Evolutionary conservation across 2,329 filamentous ascomycete species (phyloP), one percentile per base, ranked within the genome.

Genomic region (Aschersonia sp.): DNA sequence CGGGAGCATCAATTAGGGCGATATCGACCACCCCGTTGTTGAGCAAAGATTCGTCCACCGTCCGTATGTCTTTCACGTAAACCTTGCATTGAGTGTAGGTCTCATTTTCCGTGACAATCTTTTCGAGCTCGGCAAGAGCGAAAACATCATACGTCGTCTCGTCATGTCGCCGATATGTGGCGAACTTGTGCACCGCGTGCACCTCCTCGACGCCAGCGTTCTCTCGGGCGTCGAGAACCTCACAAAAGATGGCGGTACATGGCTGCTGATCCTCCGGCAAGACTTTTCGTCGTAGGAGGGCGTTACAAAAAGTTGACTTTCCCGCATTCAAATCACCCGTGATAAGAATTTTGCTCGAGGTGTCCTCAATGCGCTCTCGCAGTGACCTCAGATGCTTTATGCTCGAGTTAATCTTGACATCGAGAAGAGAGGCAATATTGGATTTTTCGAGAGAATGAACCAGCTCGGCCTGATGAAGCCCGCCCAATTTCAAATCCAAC

Each of bases 1-100:
- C 92, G 2, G 92, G 92, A 0, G 92, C 92, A 64, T 98, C 92
- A 54, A 98, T 98, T 47, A 98, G 75, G 1, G 92, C 89, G 61
- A 98, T 98, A 59, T 98, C 92, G 42, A 98, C 92, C 1, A 97
- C 89, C 9, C 92, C 92, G 56, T 98, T 98, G 68, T 95, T 96
- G 48, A 98, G 78, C 5, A 98, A 70, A 5, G 91, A 97, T 61
- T 97, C 85, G 58, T 97, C 89, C 44, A 96, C 88, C 1, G 82
- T 77, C 49, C 92, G 81, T 32, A 85, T 82, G 61, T 98, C 92
- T 65, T 84, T 89, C 54, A 98, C 82, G 59, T 97, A 98, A 47
- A 98, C 82, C 67, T 98, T 98, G 77, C 92, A 97, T 61, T 94
- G 89, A 49, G 85, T 84, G 60, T 95, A 98, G 35, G 79, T 82